A percentile compares a stretch with the other conserved stretches of the same genome.
phyloP scores from a whole-genome alignment of 768 basidiomycete genomes.

The Boletellus emodensis region DNA sequence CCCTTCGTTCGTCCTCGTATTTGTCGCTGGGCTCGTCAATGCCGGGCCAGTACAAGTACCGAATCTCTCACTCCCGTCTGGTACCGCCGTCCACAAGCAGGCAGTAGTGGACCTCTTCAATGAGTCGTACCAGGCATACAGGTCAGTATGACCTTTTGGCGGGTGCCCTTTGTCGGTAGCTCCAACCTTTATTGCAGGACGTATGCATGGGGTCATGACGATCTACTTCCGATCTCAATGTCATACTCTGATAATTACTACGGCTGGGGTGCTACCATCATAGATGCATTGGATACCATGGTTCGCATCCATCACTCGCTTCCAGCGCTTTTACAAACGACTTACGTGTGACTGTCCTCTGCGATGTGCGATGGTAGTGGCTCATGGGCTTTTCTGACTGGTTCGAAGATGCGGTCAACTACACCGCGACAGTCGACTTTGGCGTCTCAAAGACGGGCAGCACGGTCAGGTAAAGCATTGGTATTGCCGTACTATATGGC shows the following conservation, averaged over 20 bases:
- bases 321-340: neutral
- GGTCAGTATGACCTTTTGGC: conserved; percentile 28
- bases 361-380: conserved; percentile 28
- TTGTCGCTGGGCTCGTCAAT: conserved; percentile 8
- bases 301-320: conserved; percentile 29
- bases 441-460: conserved; percentile 38
- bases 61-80: conserved; percentile 40
- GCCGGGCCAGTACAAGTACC: conserved; percentile 40
- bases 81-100: conserved; percentile 34
- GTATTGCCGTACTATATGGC: neutral
- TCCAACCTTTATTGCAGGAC: conserved; percentile 33
- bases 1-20: conserved; percentile 13
- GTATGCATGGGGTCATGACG: conserved; percentile 59
- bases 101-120: conserved; percentile 48
- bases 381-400: conserved; percentile 52
- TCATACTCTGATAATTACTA: conserved; percentile 34
- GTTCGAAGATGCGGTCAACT: conserved; percentile 53
- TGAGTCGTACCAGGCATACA: conserved; percentile 54
- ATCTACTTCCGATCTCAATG: conserved; percentile 47
- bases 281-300: conserved; percentile 62
- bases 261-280: conserved; percentile 58
- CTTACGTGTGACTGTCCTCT: neutral
- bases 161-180: neutral
- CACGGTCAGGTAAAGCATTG: conserved; percentile 39
- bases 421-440: conserved; percentile 54